These are phyloP conservation scores for Cornus controversa DNA, from an alignment of 148 eudicot genomes.

Conservation along the genomic window DNA sequence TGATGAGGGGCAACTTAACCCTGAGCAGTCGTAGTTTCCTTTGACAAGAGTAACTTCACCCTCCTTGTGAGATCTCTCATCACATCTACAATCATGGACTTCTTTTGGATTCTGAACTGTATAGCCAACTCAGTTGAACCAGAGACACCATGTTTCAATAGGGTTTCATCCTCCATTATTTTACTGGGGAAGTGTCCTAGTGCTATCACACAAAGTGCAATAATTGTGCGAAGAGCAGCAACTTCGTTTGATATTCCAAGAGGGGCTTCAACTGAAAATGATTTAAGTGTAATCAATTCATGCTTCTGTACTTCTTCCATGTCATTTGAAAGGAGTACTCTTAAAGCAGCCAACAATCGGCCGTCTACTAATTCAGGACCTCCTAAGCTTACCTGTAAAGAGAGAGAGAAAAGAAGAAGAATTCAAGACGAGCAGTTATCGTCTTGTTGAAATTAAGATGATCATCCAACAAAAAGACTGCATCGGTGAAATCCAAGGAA, in stretches of 20 bases:
- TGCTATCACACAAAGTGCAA: slow-evolving; percentile 71
- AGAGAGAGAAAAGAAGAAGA: not conserved
- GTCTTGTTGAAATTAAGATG: not conserved
- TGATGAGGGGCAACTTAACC: slow-evolving; percentile 9
- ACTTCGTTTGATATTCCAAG: slow-evolving; percentile 68
- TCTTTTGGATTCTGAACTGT: slow-evolving; percentile 83
- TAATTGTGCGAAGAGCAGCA: slow-evolving; percentile 58
- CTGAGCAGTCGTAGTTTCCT: slow-evolving; percentile 40
- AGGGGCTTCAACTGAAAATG: slow-evolving; percentile 68
- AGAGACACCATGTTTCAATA: slow-evolving; percentile 55
- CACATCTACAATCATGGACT: slow-evolving; percentile 61
- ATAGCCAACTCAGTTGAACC: slow-evolving; percentile 58
- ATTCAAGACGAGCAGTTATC: not conserved
- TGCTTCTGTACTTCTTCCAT: slow-evolving; percentile 44
- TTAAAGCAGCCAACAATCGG: slow-evolving; percentile 78
- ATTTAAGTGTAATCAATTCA: slow-evolving; percentile 55
- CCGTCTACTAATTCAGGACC: slow-evolving; percentile 78
- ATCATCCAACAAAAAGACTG: not conserved
- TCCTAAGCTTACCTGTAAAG: slow-evolving; percentile 65
- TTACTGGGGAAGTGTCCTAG: slow-evolving; percentile 79
- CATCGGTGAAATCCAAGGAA: not conserved
- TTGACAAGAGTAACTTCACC: slow-evolving; percentile 48
- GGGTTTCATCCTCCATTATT: slow-evolving; percentile 76
- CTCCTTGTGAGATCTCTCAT: slow-evolving; percentile 73
- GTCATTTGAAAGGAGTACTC: slow-evolving; percentile 60